Conservation (phyloP, 345 rosid genomes). For the Moricandia moricandioides region DNA sequence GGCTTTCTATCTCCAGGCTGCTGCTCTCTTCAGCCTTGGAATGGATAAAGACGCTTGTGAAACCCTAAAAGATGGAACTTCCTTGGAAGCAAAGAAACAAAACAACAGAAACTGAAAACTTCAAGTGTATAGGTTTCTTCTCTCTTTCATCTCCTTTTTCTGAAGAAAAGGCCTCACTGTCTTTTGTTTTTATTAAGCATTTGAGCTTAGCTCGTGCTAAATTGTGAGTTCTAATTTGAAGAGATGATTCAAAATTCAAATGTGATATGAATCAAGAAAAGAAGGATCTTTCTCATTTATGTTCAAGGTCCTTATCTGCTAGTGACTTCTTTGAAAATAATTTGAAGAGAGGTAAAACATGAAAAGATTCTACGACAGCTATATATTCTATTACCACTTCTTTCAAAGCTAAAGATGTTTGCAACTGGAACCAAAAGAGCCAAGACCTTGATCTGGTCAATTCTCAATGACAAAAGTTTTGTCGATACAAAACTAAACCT, state of each 20-base stretch:
- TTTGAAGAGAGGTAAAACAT: too few species aligned
- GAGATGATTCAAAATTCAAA: slow-evolving; percentile 32
- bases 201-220: slow-evolving; percentile 23
- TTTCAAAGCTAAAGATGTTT: too few species aligned
- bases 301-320: not conserved
- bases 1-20: slow-evolving; percentile 77
- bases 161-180: too few species aligned
- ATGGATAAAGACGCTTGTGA: slow-evolving; percentile 76
- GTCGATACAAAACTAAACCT: too few species aligned
- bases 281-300: slow-evolving; percentile 18
- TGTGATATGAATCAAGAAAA: slow-evolving; percentile 9
- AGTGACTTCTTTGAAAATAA: not conserved
- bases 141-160: too few species aligned
- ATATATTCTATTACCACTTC: too few species aligned
- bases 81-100: slow-evolving; percentile 61
- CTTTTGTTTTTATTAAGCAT: not conserved
- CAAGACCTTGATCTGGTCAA: too few species aligned
- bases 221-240: slow-evolving; percentile 23
- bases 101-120: too few species aligned
- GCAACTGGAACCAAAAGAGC: too few species aligned
- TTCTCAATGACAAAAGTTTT: not conserved
- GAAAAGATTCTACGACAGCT: too few species aligned
- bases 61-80: slow-evolving; percentile 74
- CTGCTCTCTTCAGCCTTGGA: slow-evolving; percentile 74
- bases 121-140: too few species aligned